A percentile compares a stretch with the other conserved stretches of the same genome.
Conservation (phyloP, 805 yeast species). For the Metschnikowia lachancei region DNA sequence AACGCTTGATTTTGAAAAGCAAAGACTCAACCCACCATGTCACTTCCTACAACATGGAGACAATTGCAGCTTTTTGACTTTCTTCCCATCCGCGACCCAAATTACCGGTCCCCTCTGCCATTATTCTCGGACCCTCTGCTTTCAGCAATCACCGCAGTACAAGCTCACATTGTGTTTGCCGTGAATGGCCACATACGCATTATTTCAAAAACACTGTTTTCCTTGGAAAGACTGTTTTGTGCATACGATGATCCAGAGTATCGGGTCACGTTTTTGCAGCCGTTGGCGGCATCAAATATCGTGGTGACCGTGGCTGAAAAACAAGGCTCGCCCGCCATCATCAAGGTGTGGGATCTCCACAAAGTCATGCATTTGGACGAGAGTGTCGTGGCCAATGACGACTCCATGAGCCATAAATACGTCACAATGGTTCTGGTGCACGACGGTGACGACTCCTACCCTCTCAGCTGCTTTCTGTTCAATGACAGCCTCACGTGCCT, state of each 20-base stretch:
- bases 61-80: constrained; percentile 85
- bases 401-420: constrained; percentile 36
- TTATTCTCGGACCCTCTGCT: constrained; percentile 78
- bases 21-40: constrained; percentile 10
- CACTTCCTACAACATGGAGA: constrained; percentile 50
- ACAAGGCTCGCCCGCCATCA: constrained; percentile 63
- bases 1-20: too few relatives aligned
- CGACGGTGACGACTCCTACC: constrained; percentile 75
- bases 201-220: constrained; percentile 46
- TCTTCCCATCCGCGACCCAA: constrained; percentile 82
- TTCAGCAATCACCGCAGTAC: constrained; percentile 59
- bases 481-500: constrained; percentile 57
- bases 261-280: constrained; percentile 56
- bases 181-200: constrained; percentile 55
- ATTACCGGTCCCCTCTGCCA: constrained; percentile 55
- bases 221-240: constrained; percentile 47
- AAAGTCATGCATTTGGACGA: constrained; percentile 39
- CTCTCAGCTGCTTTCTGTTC: constrained; percentile 63
- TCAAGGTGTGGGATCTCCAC: constrained; percentile 73
- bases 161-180: constrained; percentile 58
- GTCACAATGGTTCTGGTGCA: constrained; percentile 61
- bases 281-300: constrained; percentile 47
- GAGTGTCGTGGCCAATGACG: constrained; percentile 12
- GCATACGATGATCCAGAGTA: constrained; percentile 60
- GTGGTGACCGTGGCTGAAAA: constrained; percentile 72